Base-by-base conservation (phyloP, 2,329 filamentous ascomycete genomes). In the Exophiala spinifera region DNA sequence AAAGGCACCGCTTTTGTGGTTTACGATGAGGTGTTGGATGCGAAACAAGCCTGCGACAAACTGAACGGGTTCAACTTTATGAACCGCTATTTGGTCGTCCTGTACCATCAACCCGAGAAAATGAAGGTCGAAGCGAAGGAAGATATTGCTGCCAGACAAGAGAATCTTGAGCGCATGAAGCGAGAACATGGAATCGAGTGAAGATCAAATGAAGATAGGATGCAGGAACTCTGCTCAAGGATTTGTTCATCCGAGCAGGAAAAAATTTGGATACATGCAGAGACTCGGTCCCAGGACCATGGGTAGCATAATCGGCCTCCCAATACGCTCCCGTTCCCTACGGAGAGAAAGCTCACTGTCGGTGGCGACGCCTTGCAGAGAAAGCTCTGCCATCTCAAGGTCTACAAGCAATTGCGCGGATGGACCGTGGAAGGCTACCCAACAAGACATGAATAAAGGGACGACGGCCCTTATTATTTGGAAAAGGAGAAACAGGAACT, bases 31-130 rank as follows among this genome's bases (percentile, higher is more conserved):
- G 92, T 97, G 65, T 88, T 94, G 83, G 94, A 99, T 81, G 91
- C 94, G 65, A 99, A 99, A 79, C 87, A 91, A 76, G 94, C 94
- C 70, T 97, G 94, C 81, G 94, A 99, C 80, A 96, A 97, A 80
- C 82, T 99, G 74, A 99, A 99, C 80, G 94, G 94, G 72, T 99
- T 95, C 85, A 99, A 99, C 80, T 99, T 99, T 75, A 94, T 99
- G 80, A 96, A 92, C 78, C 88, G 94, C 72, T 99, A 99, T 76
- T 89, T 99, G 67, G 94, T 99, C 69, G 86, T 89, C 56, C 75
- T 89, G 70, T 89, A 89, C 69, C 86, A 89, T 70, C 86, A 89
- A 72, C 85, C 85, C 63, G 86, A 88, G 67, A 88, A 88, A 76
- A 88, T 88, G 84, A 62, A 63, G 52, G 75, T 82, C 70, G 89